Evolutionary conservation across 2,329 filamentous ascomycete species (phyloP), one percentile per base, ranked within the genome.

Genomic region (Colletotrichum tofieldiae): DNA sequence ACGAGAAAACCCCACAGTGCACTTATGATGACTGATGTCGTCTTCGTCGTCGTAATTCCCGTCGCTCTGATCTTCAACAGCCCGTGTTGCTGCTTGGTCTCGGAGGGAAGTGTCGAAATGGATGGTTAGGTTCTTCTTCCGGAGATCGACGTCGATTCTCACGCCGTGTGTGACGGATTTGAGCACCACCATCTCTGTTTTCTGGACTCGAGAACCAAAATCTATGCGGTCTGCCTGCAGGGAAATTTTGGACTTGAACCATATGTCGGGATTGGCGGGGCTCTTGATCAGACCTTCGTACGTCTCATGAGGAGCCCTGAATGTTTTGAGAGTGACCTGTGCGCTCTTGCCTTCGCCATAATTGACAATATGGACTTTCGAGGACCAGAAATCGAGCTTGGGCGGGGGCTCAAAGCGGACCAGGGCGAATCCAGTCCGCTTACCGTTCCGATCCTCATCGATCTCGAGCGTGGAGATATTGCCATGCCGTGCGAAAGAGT

Each of bases 341-440:
- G 47, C 65, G 11, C 39, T 43, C 49, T 65, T 65, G 6, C 45
- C 52, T 9, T 51, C 11, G n/a, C 58, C 59, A 32, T 47, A 68
- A 45, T 37, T 41, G 35, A 85, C 73, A 2, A 29, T 41, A 67
- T 79, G 77, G 12, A 80, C 73, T 0, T 76, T 75, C 12, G 80
- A 81, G 1, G 74, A 75, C 89, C 90, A 92, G 75, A 92, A 92
- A 0, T 82, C 77, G 4, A 75, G 75, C 11, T 76, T 56, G 0
- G 90, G 90, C 0, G 89, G 87, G 0, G 91, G 90, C 77, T 85
- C 87, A 73, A 93, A 93, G 2, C 82, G 83, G 43, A 93, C 80
- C 23, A 82, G 85, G 1, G 84, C 90, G 32, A 52, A 78, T 0
- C 82, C 81, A 41, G 80, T 80, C 65, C 81, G 77, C 35, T 81